Evolutionary conservation across 495 filamentous ascomycete genomes (phyloP), one percentile per base, ranked within the genome.

Genomic region (Parmelia sp.): DNA sequence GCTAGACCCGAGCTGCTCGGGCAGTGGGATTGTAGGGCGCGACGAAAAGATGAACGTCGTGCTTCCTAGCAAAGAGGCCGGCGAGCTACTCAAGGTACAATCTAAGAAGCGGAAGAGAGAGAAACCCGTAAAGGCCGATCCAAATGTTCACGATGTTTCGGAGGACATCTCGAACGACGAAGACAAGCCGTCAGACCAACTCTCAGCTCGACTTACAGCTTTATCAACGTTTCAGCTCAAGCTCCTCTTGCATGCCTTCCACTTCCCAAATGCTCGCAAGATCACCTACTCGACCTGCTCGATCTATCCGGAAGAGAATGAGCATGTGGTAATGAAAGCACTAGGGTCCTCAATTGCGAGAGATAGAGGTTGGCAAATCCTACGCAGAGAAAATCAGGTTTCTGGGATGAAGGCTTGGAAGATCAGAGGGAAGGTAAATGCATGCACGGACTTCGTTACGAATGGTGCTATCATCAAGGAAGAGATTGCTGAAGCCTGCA

Each of bases 241-340:
- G 35, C 83, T 96, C 21, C 78, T 96, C 9, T 81, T 88, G 61
- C 91, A 95, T 71, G 93, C 94, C 0, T 85, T 97, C 73, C 72
- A 75, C 31, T 98, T 96, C 67, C 89, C 92, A 0, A 75, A 80
- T n/a, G 91, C 91, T 0, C 78, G 71, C 5, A 87, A 81, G 69
- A 88, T 97, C 45, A 89, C 88, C 0, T 98, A 98, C 71, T 92
- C 88, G 47, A 98, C 94, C 0, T 98, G 94, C 71, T 97, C 94
- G 0, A 78, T 96, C 31, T 83, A 96, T 72, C 77, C 85, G 1
- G 80, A 86, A 44, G 94, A 98, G 73, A 97, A 98, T 70, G 94
- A 98, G 72, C 72, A 79, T 31, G 94, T 97, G 0, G 91, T 96
- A 11, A 60, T 84, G 23, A 78, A 81, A 27, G 86, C 91, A 10